Evolutionary conservation across 352 stramenopile genomes (phyloP), one percentile per base, ranked within the genome.

Genomic region (Achlya hypogyna): DNA sequence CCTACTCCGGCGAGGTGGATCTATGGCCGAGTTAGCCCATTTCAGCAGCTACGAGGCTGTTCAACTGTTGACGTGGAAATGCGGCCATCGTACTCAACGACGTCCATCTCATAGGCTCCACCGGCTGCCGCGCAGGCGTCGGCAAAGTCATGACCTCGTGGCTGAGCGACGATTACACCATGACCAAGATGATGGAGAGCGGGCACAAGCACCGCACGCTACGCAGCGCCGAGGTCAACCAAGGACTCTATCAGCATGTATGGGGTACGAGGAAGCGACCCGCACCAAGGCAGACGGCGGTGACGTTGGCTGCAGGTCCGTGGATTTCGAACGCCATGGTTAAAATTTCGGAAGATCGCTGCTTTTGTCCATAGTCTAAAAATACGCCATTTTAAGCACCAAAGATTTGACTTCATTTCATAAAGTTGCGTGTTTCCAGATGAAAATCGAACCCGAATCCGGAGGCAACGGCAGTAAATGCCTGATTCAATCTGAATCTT

Each of bases 71-170:
- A 38, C 0, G 80, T 89, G 31, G 71, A 31, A 23, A 87, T 70
- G 9, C 34, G 43, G 22, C 79, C 84, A 45, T 85, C 75, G 34
- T 69, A 71, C 23, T 85, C 59, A 62, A 89, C 76, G 5, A 74
- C 87, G 70, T 90, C 83, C 20, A 89, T 72, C 62, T 90, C 81
- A 69, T 90, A 92, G 32, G 65, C 68, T 32, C 77, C 72, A 22
- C 76, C 43, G 6, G 64, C 51, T 4, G 62, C 59, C 20, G 65
- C 58, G 47, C 75, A 85, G 4, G 65, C 69, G n/a, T 74, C 65
- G 16, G 75, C 75, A 62, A 92, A 92, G 68, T 75, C 78, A 1
- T 53, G 69, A 6, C 81, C 80, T 23, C 83, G 75, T 2, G 81
- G 79, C 70, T 92, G 83, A 35, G 79, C 71, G n/a, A 92, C 63